Evolutionary conservation across 23 red algal species (phyloP).

Genomic region (Gracilaria gracilis): DNA sequence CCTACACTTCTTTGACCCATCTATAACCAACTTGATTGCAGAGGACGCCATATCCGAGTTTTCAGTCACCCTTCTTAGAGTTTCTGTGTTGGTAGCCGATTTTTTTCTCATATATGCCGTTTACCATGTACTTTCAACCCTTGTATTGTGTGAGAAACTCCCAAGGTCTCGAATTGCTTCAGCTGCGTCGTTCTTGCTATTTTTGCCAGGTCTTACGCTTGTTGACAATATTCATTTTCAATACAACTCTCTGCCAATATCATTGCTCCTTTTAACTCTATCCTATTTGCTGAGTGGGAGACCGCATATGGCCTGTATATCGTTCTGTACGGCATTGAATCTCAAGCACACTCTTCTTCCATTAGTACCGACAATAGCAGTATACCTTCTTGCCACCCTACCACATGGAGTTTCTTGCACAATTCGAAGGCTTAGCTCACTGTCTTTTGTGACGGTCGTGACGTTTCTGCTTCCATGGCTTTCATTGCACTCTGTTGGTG

Average conservation of each 20-base stretch:
- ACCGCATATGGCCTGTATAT: constrained; percentile 10
- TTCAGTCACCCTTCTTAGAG: constrained; percentile 50
- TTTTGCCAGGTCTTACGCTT: constrained; percentile 68
- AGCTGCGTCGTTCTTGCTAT: constrained; percentile 12
- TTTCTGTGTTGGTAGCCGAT: constrained; percentile 64
- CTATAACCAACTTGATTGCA: not conserved
- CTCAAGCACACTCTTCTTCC: constrained; percentile 84
- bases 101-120: constrained; percentile 36
- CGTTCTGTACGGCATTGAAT: constrained; percentile 67
- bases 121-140: constrained; percentile 20
- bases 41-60: not conserved
- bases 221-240: constrained; percentile 99
- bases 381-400: constrained; percentile 45
- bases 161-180: not conserved
- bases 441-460: constrained; percentile 3
- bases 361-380: constrained; percentile 50
- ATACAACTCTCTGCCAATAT: constrained; percentile 85
- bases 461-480: constrained; percentile 29
- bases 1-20: constrained; percentile 32
- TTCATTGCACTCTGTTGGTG: constrained; percentile 35
- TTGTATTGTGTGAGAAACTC: not conserved
- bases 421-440: not conserved
- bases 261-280: constrained; percentile 64
- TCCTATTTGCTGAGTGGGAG: constrained; percentile 34
- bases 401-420: not conserved